These are phyloP conservation scores for Mucor indicus DNA, from an alignment of 371 early-diverging fungal genomes.

Conservation along the genomic window DNA sequence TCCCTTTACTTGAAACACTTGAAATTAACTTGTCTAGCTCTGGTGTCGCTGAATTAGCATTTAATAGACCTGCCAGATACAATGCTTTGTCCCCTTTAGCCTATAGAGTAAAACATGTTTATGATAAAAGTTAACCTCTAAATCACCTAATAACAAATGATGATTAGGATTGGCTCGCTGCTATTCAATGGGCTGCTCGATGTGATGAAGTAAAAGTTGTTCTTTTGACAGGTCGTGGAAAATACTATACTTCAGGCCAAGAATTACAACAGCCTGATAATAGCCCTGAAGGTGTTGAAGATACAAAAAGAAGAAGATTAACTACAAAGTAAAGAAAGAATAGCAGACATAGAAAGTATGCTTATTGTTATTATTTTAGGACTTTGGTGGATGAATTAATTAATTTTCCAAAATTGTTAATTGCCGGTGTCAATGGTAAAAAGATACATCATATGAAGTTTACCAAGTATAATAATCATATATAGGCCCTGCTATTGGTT, in stretches of 20 bases:
- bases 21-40: conserved; percentile 46
- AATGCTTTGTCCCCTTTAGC: conserved; percentile 64
- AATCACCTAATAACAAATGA: neutral
- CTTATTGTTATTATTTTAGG: conserved; percentile 11
- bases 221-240: conserved; percentile 68
- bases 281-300: conserved; percentile 34
- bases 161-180: conserved; percentile 57
- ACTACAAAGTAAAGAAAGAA: conserved; percentile 16
- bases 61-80: conserved; percentile 63
- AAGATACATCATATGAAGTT: too few relatives aligned
- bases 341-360: neutral
- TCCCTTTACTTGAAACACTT: conserved; percentile 52
- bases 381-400: conserved; percentile 58
- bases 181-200: conserved; percentile 54
- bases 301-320: conserved; percentile 12
- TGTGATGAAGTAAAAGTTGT: conserved; percentile 54
- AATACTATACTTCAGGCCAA: conserved; percentile 67
- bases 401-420: conserved; percentile 68
- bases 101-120: conserved; percentile 40
- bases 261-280: conserved; percentile 45
- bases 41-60: conserved; percentile 64
- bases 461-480: neutral
- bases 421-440: conserved; percentile 71
- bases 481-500: conserved; percentile 69
- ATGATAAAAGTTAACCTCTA: too few relatives aligned